Base-by-base conservation (phyloP, 1,284 basidiomycete species). In the Pseudozyma flocculosa region DNA sequence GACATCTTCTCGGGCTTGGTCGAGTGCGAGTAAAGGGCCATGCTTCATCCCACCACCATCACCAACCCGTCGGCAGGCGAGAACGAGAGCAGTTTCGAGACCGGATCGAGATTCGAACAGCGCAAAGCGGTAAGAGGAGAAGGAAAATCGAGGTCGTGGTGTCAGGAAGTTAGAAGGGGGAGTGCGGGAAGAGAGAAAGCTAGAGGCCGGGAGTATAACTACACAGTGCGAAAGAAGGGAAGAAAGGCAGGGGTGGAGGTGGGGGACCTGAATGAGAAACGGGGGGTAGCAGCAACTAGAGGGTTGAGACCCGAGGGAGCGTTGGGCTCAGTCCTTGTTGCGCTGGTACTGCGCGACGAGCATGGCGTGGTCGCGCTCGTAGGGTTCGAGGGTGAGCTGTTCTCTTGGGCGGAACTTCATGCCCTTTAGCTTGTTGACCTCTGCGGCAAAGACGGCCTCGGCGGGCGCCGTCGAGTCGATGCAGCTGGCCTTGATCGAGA, bases 401-500 rank as follows among this genome's bases (percentile, higher is more conserved):
- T 95, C 93, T 57, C 92, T 83, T 34, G 94, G 92, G 49, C 68
- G 63, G 61, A 71, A 70, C 57, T 85, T 83, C 62, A 65, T 65
- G 39, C 62, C 62, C 79, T 88, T 87, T 75, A 98, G 83, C 74
- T 84, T 86, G 79, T 92, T 87, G 50, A 97, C 89, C 80, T 98
- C 92, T 48, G 84, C 82, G 3, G 90, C 88, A 73, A 97, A 98
- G 38, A 97, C 89, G 22, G 87, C 87, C 68, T 92, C 91, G 17
- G 94, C 87, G 2, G 89, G 86, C 4, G 85, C 86, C 24, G 93
- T 96, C 47, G 92, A 97, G 81, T 99, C 95, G 80, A 99, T 90
- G 84, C 94, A 99, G 78, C 90, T 93, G 43, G 95, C 95, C 84
- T 99, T 99, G 86, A 99, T 96, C 54, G 93, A 97, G 74, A 99